These are phyloP conservation scores for Ascochyta lentis DNA, from an alignment of 2,329 filamentous ascomycete species.

Conservation along the genomic window DNA sequence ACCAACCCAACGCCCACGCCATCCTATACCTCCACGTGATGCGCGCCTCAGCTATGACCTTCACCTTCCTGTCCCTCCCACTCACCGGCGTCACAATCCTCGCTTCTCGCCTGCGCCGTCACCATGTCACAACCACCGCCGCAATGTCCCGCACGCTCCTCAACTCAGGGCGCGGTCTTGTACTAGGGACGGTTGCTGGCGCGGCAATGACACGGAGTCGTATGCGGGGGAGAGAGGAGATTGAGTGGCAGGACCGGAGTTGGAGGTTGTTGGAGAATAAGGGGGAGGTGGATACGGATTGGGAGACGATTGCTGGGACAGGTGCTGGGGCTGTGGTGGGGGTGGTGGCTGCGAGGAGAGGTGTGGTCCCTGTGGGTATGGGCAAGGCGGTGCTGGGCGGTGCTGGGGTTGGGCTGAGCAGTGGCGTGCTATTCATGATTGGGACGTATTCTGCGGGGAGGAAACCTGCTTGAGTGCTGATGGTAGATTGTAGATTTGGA, in stretches of 20 bases:
- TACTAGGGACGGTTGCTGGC: constrained; percentile 56
- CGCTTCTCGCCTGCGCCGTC: constrained; percentile 29
- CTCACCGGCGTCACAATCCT: constrained; percentile 31
- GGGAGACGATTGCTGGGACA: constrained; percentile 60
- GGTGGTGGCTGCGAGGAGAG: constrained; percentile 38
- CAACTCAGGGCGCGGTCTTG: constrained; percentile 55
- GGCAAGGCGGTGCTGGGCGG: constrained; percentile 55
- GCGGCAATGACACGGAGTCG: constrained; percentile 53
- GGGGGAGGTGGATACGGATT: constrained; percentile 63
- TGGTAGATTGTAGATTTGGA: not conserved
- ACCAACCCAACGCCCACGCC: constrained; percentile 62
- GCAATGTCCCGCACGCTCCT: constrained; percentile 50
- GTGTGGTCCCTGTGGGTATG: constrained; percentile 32
- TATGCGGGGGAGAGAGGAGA: constrained; percentile 64
- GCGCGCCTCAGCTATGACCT: constrained; percentile 62
- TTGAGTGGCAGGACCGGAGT: constrained; percentile 70
- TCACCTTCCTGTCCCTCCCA: constrained; percentile 56
- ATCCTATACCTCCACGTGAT: constrained; percentile 68
- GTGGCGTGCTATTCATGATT: constrained; percentile 56
- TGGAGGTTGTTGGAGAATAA: constrained; percentile 67
- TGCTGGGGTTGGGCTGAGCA: constrained; percentile 57
- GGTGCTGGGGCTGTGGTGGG: constrained; percentile 45
- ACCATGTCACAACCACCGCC: constrained; percentile 34
- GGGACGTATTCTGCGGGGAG: constrained; percentile 26
- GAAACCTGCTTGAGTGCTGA: constrained; percentile 8